A percentile compares a stretch with the other conserved stretches of the same genome.
Evolutionary conservation across 106 monocot species (phyloP).

Genomic region (Gastrodia elata): DNA sequence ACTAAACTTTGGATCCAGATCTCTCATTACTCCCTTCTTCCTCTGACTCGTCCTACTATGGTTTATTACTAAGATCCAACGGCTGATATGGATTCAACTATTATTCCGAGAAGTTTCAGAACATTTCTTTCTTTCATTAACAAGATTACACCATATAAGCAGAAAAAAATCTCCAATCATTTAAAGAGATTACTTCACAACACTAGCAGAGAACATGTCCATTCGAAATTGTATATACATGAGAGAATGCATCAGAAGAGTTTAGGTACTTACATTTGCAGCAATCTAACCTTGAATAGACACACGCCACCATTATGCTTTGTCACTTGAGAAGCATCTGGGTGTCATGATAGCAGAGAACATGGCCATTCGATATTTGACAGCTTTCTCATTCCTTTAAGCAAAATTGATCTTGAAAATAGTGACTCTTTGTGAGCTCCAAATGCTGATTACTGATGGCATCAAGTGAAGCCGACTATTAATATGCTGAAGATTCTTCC

Average conservation of each 20-base stretch:
- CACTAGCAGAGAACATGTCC: too few species aligned
- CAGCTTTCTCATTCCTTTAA: neutral
- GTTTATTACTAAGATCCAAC: too few species aligned
- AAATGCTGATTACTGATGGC: neutral
- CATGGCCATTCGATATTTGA: too few species aligned
- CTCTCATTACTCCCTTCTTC: too few species aligned
- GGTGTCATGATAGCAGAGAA: too few species aligned
- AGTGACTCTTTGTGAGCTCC: neutral
- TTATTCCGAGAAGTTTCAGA: too few species aligned
- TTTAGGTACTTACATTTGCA: neutral
- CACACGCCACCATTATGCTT: neutral
- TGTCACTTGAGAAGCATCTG: neutral
- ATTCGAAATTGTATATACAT: neutral
- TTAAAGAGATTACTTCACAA: neutral
- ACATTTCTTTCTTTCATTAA: neutral
- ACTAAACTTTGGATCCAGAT: too few species aligned
- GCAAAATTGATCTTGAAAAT: neutral
- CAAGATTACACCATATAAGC: neutral
- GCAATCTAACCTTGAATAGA: neutral
- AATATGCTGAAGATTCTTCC: conserved; percentile 16
- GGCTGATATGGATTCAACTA: too few species aligned
- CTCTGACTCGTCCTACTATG: too few species aligned
- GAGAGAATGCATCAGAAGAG: neutral
- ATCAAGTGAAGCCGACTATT: neutral
- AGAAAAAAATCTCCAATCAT: neutral